phyloP scores from a whole-genome alignment of 2,329 filamentous ascomycete genomes.

The Metarhizium rileyi region DNA sequence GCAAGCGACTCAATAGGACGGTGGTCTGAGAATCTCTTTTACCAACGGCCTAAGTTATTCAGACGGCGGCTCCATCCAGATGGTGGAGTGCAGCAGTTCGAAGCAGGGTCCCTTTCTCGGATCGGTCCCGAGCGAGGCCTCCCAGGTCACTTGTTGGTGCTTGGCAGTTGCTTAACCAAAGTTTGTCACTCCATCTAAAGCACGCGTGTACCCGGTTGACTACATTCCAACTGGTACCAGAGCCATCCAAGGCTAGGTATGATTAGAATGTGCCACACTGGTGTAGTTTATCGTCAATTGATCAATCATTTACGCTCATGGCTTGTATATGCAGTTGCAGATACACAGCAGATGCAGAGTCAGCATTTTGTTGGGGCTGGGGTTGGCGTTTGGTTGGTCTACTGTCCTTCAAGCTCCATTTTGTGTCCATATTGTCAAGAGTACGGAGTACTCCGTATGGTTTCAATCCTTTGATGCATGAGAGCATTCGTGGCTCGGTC shows the following conservation, averaged over 20 bases:
- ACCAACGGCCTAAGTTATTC: not conserved
- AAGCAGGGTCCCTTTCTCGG: slow-evolving; percentile 3
- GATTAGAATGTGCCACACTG: not conserved
- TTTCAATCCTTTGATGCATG: not conserved
- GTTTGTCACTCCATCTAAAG: not conserved
- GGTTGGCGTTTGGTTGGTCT: not conserved
- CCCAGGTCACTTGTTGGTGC: slow-evolving; percentile 2
- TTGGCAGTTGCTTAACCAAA: not conserved
- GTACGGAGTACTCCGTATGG: no score
- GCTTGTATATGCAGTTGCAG: not conserved
- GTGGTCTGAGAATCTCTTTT: not conserved
- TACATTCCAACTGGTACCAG: not conserved
- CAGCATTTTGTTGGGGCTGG: not conserved
- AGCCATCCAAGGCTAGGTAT: not conserved
- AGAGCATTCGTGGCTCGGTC: not conserved
- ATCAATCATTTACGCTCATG: not conserved
- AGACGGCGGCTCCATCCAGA: not conserved
- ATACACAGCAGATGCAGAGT: not conserved
- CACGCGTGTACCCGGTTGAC: not conserved
- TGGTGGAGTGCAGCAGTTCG: not conserved
- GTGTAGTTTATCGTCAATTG: not conserved
- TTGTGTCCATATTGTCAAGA: not conserved
- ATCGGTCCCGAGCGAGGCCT: slow-evolving; percentile 9
- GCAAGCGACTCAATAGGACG: not conserved
- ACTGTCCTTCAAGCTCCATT: not conserved